Evolutionary conservation across 2,329 filamentous ascomycete genomes (phyloP).

Genomic region (Pseudocercospora musae): DNA sequence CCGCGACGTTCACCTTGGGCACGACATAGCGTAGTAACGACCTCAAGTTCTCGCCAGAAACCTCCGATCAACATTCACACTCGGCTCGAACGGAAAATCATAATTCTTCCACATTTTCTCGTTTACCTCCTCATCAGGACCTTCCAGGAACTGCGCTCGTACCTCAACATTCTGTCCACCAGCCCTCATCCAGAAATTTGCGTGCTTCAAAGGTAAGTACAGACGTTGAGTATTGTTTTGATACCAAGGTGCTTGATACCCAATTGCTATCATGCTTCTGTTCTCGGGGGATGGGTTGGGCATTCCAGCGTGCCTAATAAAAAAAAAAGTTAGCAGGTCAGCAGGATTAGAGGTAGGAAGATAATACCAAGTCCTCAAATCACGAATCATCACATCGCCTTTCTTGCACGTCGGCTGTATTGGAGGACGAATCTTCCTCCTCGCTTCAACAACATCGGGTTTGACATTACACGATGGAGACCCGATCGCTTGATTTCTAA

Average conservation of each 20-base stretch:
- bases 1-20: no score
- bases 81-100: constrained; percentile 19
- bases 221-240: constrained; percentile 16
- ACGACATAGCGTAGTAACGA: background rate
- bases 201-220: constrained; percentile 14
- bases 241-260: constrained; percentile 28
- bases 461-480: constrained; percentile 49
- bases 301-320: constrained; percentile 53
- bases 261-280: constrained; percentile 27
- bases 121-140: no score
- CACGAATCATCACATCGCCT: constrained; percentile 56
- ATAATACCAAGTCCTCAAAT: constrained; percentile 55
- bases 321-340: background rate
- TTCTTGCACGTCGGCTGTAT: constrained; percentile 52
- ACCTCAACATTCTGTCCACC: constrained; percentile 16
- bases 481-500: constrained; percentile 9
- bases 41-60: background rate
- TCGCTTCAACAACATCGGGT: constrained; percentile 40
- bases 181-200: constrained; percentile 18
- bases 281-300: constrained; percentile 49
- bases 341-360: background rate
- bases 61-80: constrained; percentile 2
- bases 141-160: constrained; percentile 11
- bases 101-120: constrained; percentile 19
- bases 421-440: constrained; percentile 41